These are phyloP conservation scores for Cynara cardunculus DNA, from an alignment of 129 eudicot genomes.

Conservation along the genomic window DNA sequence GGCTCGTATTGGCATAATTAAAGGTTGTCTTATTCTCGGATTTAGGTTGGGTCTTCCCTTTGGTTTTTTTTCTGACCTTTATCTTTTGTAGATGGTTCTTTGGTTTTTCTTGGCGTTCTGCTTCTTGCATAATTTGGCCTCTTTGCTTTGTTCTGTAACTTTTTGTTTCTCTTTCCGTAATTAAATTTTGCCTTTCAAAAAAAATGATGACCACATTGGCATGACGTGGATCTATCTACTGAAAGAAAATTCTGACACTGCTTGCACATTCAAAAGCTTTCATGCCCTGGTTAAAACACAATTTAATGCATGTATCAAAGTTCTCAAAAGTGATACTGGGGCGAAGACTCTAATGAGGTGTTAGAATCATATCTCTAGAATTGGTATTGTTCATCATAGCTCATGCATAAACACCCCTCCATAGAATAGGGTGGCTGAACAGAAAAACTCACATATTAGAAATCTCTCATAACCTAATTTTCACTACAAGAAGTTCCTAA, in stretches of 20 bases:
- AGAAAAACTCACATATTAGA: neutral
- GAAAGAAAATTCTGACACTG: neutral
- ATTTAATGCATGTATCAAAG: neutral
- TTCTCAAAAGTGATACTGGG: neutral
- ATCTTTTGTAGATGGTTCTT: too few species aligned
- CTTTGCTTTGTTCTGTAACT: too few species aligned
- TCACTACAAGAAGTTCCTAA: constrained; percentile 2
- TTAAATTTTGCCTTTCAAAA: too few species aligned
- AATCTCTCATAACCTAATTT: neutral
- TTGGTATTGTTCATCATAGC: neutral
- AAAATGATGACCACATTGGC: constrained; percentile 10
- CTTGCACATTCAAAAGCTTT: neutral
- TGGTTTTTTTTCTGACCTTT: too few species aligned
- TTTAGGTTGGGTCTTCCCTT: too few species aligned
- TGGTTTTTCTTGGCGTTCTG: too few species aligned
- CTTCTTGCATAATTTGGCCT: too few species aligned
- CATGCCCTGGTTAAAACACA: neutral
- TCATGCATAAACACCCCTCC: neutral
- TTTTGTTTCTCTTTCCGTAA: too few species aligned
- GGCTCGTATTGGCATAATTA: too few species aligned
- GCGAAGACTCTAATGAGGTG: neutral
- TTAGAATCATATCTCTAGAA: neutral
- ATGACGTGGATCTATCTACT: neutral
- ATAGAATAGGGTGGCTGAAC: neutral
- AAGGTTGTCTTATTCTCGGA: too few species aligned